Base-by-base conservation (phyloP, 371 early-diverging fungal genomes). In the Chytridium lagenaria region DNA sequence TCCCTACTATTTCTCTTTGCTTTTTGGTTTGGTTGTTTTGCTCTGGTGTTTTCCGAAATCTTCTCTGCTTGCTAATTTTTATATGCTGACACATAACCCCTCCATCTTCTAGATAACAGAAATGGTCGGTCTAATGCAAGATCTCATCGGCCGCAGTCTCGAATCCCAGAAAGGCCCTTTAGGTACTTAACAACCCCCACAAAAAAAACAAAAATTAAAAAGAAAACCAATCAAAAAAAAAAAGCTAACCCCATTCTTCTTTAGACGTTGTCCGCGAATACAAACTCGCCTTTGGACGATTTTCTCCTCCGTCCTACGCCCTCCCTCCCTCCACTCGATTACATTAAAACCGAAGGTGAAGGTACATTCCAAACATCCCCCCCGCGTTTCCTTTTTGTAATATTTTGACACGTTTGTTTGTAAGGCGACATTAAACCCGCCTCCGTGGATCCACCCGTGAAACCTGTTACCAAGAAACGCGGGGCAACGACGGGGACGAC, bases 81-180 rank as follows among this genome's bases (percentile, higher is more conserved):
- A 12, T 44, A n/a, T 15, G 49, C 49, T 49, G 49, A 22, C 49
- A 49, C 10, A 49, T 22, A 49, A 49, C 22, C 22, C 49, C 15
- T 49, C 49, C 49, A 49, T 55, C 57, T 30, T 10, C 57, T 26
- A 61, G 61, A 61, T 61, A 28, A 61, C 61, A 10, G 61, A 61
- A 36, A 61, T 61, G 61, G 34, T 61, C 31, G 30, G 34, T 5
- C 23, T 61, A 61, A 61, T 61, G 61, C 36, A 28, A 26, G 61
- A 61, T 36, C 34, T 61, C 34, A 61, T 61, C 23, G 7, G n/a
- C 16, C 3, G 61, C 3, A 33, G 34, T 61, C 61, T 61, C 30
- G 61, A 31, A 31, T 33, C 34, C 23, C 30, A 37, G 5, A 61
- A 61, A 26, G 61, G 61, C 3, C 61, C 61, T 16, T 16, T 61